phyloP scores from a whole-genome alignment of 495 filamentous ascomycete species.

The Hypoxylon cercidicola region DNA sequence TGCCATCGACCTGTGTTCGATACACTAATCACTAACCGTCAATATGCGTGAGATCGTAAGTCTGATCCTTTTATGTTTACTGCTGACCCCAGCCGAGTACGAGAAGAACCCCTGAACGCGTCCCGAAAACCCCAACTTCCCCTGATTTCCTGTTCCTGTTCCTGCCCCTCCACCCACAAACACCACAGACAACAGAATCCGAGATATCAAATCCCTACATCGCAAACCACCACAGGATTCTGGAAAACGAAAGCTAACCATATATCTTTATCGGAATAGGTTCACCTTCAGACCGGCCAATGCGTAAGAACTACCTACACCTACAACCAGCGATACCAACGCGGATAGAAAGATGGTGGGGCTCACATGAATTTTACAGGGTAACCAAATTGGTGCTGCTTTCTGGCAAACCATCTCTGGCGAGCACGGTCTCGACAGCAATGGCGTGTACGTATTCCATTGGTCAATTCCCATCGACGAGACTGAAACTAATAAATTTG shows the following conservation, averaged over 20 bases:
- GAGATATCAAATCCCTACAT: neutral
- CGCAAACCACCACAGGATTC: neutral
- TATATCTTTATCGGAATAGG: slow-evolving; percentile 64
- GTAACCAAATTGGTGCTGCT: slow-evolving; percentile 99
- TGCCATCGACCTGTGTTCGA: slow-evolving; percentile 39
- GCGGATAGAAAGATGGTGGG: slow-evolving; percentile 44
- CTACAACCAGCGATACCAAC: slow-evolving; percentile 13
- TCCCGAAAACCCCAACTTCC: slow-evolving; percentile 59
- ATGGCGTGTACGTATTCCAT: slow-evolving; percentile 68
- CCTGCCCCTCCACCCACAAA: slow-evolving; percentile 52
- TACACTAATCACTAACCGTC: slow-evolving; percentile 48
- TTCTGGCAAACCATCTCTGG: slow-evolving; percentile 99
- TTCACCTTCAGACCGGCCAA: slow-evolving; percentile 99
- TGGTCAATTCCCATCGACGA: slow-evolving; percentile 11
- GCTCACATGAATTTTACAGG: slow-evolving; percentile 63
- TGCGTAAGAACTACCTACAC: slow-evolving; percentile 76
- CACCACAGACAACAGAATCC: neutral
- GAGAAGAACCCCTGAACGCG: slow-evolving; percentile 65
- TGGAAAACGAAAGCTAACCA: slow-evolving; percentile 47
- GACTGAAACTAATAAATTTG: slow-evolving; percentile 44
- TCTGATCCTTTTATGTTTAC: slow-evolving; percentile 54
- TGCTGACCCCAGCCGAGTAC: slow-evolving; percentile 79
- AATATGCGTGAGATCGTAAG: slow-evolving; percentile 96
- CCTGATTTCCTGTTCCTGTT: slow-evolving; percentile 44
- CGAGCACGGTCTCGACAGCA: slow-evolving; percentile 98